Conservation (phyloP, 805 yeast genomes). For the Monosporozyma aquatica region DNA sequence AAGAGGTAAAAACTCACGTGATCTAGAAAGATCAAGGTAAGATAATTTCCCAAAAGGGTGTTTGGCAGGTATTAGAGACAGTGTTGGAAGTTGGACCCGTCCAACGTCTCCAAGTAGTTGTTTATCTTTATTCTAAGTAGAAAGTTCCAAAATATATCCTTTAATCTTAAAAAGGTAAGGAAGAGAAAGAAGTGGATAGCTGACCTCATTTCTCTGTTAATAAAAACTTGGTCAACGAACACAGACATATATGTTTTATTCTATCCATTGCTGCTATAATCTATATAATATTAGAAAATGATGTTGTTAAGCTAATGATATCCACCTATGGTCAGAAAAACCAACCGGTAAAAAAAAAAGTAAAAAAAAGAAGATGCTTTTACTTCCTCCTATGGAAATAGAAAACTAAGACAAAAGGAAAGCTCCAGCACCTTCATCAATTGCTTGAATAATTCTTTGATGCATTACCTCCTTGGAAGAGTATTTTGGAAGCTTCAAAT, state of each 20-base stretch:
- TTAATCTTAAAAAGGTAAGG: background rate
- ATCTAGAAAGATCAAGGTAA: background rate
- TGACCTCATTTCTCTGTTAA: background rate
- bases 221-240: too few relatives aligned
- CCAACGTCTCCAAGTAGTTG: too few relatives aligned
- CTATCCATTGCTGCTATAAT: too few relatives aligned
- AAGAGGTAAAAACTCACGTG: background rate
- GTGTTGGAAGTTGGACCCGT: too few relatives aligned
- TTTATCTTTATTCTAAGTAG: too few relatives aligned
- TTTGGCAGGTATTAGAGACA: too few relatives aligned
- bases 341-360: background rate
- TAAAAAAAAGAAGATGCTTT: background rate
- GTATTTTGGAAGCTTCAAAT: conserved; percentile 81
- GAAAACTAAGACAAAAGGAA: conserved; percentile 56
- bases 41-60: too few relatives aligned
- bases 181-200: background rate
- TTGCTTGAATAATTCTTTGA: conserved; percentile 54
- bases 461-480: conserved; percentile 52
- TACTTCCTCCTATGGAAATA: background rate
- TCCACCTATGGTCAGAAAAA: too few relatives aligned
- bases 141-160: too few relatives aligned
- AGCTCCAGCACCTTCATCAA: conserved; percentile 81
- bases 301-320: too few relatives aligned
- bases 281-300: too few relatives aligned
- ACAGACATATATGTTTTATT: too few relatives aligned